These are phyloP conservation scores for Eragrostis nindensis DNA, from an alignment of 176 grass and related monocot species.

Conservation along the genomic window DNA sequence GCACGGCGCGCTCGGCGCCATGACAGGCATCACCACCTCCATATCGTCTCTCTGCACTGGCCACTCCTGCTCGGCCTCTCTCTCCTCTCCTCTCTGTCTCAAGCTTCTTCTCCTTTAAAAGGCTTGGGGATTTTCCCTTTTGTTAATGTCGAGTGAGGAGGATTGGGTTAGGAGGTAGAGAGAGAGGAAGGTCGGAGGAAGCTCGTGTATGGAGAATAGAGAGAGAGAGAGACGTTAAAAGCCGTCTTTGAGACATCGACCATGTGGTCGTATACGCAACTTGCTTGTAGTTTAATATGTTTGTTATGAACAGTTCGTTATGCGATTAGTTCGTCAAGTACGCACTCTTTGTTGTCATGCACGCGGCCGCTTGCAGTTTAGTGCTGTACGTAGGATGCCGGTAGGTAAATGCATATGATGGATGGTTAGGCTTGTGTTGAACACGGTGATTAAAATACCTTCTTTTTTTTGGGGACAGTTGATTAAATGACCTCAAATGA, in stretches of 20 bases:
- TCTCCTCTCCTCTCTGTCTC: background rate
- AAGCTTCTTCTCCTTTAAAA: conserved; percentile 30
- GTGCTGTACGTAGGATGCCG: background rate
- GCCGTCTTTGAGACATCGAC: conserved; percentile 39
- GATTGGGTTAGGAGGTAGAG: background rate
- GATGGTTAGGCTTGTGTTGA: background rate
- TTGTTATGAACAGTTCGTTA: conserved; percentile 35
- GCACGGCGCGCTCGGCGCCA: conserved; percentile 64
- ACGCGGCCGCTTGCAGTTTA: conserved; percentile 21
- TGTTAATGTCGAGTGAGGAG: conserved; percentile 39
- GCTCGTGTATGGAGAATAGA: background rate
- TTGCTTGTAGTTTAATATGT: conserved; percentile 18
- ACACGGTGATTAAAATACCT: no score
- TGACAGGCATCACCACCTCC: conserved; percentile 75
- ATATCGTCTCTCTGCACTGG: conserved; percentile 24
- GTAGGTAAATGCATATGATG: background rate
- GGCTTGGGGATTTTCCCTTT: background rate
- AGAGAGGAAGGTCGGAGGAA: conserved; percentile 69
- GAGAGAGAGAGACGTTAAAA: conserved; percentile 28
- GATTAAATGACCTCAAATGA: background rate
- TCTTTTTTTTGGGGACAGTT: no score
- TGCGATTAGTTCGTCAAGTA: conserved; percentile 31
- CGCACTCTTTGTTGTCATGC: conserved; percentile 29
- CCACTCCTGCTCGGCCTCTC: background rate
- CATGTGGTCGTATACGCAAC: conserved; percentile 52